These are phyloP conservation scores for Datura wrightii DNA, from an alignment of 257 asterid species.

Conservation along the genomic window DNA sequence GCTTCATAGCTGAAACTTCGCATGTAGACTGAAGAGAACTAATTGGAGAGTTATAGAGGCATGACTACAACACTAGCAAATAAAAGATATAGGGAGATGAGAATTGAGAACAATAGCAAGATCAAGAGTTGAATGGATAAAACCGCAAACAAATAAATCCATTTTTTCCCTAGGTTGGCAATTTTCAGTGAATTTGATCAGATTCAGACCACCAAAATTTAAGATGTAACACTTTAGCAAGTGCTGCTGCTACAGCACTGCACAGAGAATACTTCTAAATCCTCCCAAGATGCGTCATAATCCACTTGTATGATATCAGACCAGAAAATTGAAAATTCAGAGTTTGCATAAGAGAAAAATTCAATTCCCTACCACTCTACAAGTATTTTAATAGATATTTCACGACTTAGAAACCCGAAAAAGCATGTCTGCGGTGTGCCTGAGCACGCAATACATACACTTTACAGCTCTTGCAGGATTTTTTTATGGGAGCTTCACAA, in stretches of 20 bases:
- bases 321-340: not conserved
- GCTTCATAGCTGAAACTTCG: slow-evolving; percentile 9
- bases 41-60: not conserved
- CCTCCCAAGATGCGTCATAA: not conserved
- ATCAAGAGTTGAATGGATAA: not conserved
- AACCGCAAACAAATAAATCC: not conserved
- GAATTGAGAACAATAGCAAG: not conserved
- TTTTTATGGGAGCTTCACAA: not conserved
- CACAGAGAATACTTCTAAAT: not conserved
- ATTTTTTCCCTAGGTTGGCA: not conserved
- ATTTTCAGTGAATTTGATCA: slow-evolving; percentile 14
- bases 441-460: not conserved
- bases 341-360: not conserved
- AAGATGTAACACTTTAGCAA: slow-evolving; percentile 5
- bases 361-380: not conserved
- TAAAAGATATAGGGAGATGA: not conserved
- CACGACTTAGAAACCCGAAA: not conserved
- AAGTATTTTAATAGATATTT: not conserved
- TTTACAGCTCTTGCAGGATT: not conserved
- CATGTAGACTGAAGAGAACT: not conserved
- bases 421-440: not conserved
- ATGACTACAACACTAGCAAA: not conserved
- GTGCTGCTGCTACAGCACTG: not conserved
- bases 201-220: not conserved
- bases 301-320: not conserved